Conservation (phyloP, 1,284 basidiomycete species). For the Peniophora sp. region DNA sequence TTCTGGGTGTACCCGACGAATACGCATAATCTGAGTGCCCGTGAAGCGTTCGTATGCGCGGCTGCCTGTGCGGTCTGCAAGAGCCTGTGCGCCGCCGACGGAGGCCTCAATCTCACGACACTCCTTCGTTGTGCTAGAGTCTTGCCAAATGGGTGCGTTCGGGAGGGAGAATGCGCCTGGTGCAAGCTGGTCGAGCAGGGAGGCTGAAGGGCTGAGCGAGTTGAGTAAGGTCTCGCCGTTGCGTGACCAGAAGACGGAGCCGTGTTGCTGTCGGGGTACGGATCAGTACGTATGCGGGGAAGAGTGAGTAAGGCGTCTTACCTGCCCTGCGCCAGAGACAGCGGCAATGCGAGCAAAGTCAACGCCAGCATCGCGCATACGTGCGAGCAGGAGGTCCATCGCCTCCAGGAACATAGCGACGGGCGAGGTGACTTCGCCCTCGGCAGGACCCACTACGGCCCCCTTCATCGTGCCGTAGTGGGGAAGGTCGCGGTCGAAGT, state of each 20-base stretch:
- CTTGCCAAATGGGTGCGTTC: slow-evolving; percentile 86
- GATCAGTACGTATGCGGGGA: not conserved
- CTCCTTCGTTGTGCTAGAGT: slow-evolving; percentile 76
- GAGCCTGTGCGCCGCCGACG: slow-evolving; percentile 60
- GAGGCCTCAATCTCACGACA: slow-evolving; percentile 63
- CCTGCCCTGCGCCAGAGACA: slow-evolving; percentile 73
- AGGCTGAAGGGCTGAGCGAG: slow-evolving; percentile 41
- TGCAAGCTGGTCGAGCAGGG: slow-evolving; percentile 47
- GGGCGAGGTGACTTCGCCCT: slow-evolving; percentile 73
- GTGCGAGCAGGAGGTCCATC: slow-evolving; percentile 69
- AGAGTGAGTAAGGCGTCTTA: slow-evolving; percentile 18
- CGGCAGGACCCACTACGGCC: slow-evolving; percentile 55
- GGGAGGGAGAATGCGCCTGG: slow-evolving; percentile 64
- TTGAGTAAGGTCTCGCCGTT: slow-evolving; percentile 47
- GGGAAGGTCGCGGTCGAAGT: slow-evolving; percentile 78
- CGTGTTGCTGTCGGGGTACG: slow-evolving; percentile 65
- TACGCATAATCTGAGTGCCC: slow-evolving; percentile 77
- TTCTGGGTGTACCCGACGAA: slow-evolving; percentile 48
- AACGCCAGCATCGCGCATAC: slow-evolving; percentile 55
- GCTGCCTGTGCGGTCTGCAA: slow-evolving; percentile 77
- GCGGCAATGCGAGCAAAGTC: slow-evolving; percentile 52
- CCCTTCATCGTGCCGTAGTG: slow-evolving; percentile 69
- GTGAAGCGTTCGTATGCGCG: slow-evolving; percentile 87
- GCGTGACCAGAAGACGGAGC: slow-evolving; percentile 80
- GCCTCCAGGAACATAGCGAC: slow-evolving; percentile 83